These are phyloP conservation scores for Geum urbanum DNA, from an alignment of 306 rosid species.

Conservation along the genomic window DNA sequence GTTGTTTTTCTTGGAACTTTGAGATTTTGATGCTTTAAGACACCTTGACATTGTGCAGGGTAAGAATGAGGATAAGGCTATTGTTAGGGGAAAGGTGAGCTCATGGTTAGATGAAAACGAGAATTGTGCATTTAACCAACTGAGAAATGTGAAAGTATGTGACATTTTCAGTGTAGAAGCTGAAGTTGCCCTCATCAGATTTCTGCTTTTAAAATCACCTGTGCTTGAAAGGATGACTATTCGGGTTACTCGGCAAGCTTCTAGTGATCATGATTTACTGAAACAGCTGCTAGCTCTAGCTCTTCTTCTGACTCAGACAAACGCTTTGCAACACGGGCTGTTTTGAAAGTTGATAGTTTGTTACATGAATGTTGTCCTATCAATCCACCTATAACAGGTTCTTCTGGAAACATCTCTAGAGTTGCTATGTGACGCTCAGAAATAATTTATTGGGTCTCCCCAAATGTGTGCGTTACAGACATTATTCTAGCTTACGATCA, in stretches of 20 bases:
- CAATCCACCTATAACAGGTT: too few relatives aligned
- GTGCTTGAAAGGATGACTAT: conserved; percentile 48
- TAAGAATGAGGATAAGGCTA: neutral
- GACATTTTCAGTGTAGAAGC: neutral
- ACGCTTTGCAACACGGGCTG: neutral
- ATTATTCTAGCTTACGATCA: too few relatives aligned
- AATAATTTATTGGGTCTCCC: too few relatives aligned
- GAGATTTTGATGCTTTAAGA: neutral
- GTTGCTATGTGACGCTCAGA: too few relatives aligned
- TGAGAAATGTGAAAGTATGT: neutral
- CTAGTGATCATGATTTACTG: neutral
- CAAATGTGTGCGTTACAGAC: too few relatives aligned
- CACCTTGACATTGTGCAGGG: neutral
- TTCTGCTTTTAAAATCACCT: conserved; percentile 22
- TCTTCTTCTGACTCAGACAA: neutral
- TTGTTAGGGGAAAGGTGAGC: neutral
- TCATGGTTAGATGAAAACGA: neutral
- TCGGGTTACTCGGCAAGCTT: neutral
- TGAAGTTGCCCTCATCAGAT: neutral
- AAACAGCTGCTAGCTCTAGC: neutral
- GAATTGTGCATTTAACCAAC: neutral
- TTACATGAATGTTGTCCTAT: too few relatives aligned
- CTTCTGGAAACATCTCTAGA: too few relatives aligned
- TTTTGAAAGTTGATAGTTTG: too few relatives aligned
- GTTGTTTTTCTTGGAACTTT: neutral